Evolutionary conservation across 2,329 filamentous ascomycete genomes (phyloP).

Genomic region (Thielaviopsis punctulata): DNA sequence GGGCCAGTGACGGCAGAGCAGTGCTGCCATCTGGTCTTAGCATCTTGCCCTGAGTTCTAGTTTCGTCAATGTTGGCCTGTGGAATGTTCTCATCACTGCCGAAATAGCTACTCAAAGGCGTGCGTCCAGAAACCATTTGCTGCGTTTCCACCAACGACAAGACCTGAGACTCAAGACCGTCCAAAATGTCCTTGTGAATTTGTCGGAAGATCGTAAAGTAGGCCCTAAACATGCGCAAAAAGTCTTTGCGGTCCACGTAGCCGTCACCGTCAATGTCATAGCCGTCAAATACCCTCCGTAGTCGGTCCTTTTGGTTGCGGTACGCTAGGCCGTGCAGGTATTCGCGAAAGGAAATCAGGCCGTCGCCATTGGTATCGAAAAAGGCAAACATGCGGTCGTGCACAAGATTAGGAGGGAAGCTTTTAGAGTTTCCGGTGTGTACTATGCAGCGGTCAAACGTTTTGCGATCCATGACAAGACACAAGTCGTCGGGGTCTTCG

Average conservation of each 20-base stretch:
- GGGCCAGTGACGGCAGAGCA: slow-evolving; percentile 40
- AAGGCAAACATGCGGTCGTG: slow-evolving; percentile 95
- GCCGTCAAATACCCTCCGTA: slow-evolving; percentile 62
- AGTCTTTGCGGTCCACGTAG: slow-evolving; percentile 70
- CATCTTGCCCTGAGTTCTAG: slow-evolving; percentile 48
- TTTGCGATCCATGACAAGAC: slow-evolving; percentile 74
- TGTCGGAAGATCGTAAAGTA: slow-evolving; percentile 86
- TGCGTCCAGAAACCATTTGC: slow-evolving; percentile 56
- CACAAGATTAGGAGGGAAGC: slow-evolving; percentile 70
- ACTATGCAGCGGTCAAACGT: slow-evolving; percentile 87
- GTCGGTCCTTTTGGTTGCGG: slow-evolving; percentile 48
- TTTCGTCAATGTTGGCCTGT: slow-evolving; percentile 38
- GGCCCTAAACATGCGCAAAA: slow-evolving; percentile 77
- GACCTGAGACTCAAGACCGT: slow-evolving; percentile 60
- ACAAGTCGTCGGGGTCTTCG: slow-evolving; percentile 60
- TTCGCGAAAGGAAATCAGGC: slow-evolving; percentile 80
- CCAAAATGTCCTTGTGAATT: slow-evolving; percentile 68
- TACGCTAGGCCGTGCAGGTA: slow-evolving; percentile 72
- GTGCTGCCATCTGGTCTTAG: slow-evolving; percentile 45
- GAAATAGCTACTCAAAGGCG: slow-evolving; percentile 58
- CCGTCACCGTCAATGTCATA: slow-evolving; percentile 87
- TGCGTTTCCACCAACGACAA: slow-evolving; percentile 59
- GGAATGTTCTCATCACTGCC: slow-evolving; percentile 56
- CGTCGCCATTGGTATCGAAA: slow-evolving; percentile 82
- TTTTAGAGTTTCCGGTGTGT: slow-evolving; percentile 62